Evolutionary conservation across 495 filamentous ascomycete species (phyloP).

Genomic region (Friedmanniomyces endolithicus): DNA sequence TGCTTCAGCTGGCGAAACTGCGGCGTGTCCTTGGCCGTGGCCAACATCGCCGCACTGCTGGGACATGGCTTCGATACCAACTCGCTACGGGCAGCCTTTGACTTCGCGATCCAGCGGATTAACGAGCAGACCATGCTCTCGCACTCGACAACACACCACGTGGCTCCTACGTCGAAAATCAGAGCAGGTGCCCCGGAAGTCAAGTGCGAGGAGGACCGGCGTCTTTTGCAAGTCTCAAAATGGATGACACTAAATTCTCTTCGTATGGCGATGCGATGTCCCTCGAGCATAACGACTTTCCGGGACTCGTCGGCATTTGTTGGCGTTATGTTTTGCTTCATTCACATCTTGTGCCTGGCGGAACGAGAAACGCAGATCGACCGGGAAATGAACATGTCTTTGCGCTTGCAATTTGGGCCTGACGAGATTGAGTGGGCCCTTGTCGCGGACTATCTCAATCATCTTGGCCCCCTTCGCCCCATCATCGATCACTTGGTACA

Average conservation of each 20-base stretch:
- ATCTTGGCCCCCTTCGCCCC: no score
- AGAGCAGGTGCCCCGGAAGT: slow-evolving; percentile 3
- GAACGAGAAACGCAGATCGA: slow-evolving; percentile 34
- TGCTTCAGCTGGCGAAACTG: slow-evolving; percentile 46
- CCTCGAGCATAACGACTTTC: slow-evolving; percentile 52
- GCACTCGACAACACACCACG: no score
- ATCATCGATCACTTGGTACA: no score
- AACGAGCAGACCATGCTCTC: background rate
- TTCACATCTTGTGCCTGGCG: slow-evolving; percentile 48
- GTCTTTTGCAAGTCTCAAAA: slow-evolving; percentile 22
- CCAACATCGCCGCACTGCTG: slow-evolving; percentile 44
- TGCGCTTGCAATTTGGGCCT: slow-evolving; percentile 19
- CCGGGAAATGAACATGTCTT: slow-evolving; percentile 21
- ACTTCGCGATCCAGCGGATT: slow-evolving; percentile 8
- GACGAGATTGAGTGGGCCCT: slow-evolving; percentile 57
- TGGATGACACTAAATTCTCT: no score
- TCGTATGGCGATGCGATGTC: slow-evolving; percentile 44
- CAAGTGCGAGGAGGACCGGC: slow-evolving; percentile 6
- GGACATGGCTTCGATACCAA: slow-evolving; percentile 46
- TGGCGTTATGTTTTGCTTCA: slow-evolving; percentile 53
- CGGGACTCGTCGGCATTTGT: slow-evolving; percentile 54
- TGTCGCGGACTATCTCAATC: slow-evolving; percentile 55
- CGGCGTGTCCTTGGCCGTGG: slow-evolving; percentile 41
- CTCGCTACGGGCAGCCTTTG: slow-evolving; percentile 30
- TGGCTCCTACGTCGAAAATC: background rate